Evolutionary conservation across 768 basidiomycete species (phyloP).

Genomic region (Serpula lacrymans): DNA sequence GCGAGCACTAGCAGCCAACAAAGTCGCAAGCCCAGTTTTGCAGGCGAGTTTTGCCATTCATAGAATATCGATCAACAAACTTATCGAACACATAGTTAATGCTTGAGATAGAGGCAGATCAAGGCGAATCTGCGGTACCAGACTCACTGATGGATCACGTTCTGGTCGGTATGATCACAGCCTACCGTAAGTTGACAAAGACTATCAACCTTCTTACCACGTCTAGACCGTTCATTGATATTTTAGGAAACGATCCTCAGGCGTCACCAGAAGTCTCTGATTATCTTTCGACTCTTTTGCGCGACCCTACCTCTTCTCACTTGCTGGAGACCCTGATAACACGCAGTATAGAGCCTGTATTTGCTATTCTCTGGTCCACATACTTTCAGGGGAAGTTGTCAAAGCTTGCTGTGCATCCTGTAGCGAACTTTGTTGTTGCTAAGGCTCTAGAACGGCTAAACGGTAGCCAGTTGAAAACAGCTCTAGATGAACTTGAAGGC

Average conservation of each 20-base stretch:
- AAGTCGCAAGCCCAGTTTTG: slow-evolving; percentile 73
- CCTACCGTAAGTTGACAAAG: slow-evolving; percentile 62
- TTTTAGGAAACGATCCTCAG: slow-evolving; percentile 37
- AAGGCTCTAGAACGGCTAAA: slow-evolving; percentile 66
- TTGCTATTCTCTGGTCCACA: slow-evolving; percentile 65
- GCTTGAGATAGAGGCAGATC: slow-evolving; percentile 77
- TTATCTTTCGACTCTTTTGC: slow-evolving; percentile 76
- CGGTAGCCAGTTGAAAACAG: slow-evolving; percentile 49
- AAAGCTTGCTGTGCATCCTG: slow-evolving; percentile 78
- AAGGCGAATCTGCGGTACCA: slow-evolving; percentile 50
- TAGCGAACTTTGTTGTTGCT: slow-evolving; percentile 92
- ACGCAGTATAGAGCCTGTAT: slow-evolving; percentile 57
- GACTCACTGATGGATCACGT: slow-evolving; percentile 82
- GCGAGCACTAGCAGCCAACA: slow-evolving; percentile 69
- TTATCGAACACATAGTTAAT: too few relatives aligned
- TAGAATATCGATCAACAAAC: too few relatives aligned
- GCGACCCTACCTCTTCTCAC: slow-evolving; percentile 87
- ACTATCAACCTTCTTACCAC: not conserved
- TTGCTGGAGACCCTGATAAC: slow-evolving; percentile 78
- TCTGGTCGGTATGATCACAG: slow-evolving; percentile 69
- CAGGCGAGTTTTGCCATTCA: slow-evolving; percentile 45
- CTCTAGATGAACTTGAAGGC: slow-evolving; percentile 57
- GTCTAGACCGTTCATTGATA: slow-evolving; percentile 2
- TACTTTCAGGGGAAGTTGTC: slow-evolving; percentile 77
- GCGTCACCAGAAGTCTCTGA: slow-evolving; percentile 55